phyloP scores from a whole-genome alignment of 139 green algal genomes.

The Microglena sp. region DNA sequence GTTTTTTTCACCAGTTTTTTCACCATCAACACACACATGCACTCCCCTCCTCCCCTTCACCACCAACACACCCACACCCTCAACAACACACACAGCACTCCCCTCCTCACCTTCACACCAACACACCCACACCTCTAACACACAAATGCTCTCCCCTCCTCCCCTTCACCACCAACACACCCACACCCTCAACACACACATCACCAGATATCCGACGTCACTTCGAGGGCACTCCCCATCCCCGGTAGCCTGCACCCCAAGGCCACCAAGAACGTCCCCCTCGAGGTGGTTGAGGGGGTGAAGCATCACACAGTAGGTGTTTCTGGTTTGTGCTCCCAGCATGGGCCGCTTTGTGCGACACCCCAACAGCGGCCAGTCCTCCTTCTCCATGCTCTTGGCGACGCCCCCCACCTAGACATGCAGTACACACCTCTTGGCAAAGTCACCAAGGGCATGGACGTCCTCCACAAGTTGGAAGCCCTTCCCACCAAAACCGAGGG shows the following conservation, averaged over 20 bases:
- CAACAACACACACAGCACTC: too few relatives aligned
- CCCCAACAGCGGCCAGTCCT: conserved; percentile 58
- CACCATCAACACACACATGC: too few relatives aligned
- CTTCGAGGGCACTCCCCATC: too few relatives aligned
- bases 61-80: too few relatives aligned
- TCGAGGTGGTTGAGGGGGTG: conserved; percentile 62
- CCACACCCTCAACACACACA: too few relatives aligned
- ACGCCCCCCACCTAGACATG: conserved; percentile 74
- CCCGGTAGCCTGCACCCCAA: not conserved
- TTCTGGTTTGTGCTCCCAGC: not conserved
- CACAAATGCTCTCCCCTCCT: too few relatives aligned
- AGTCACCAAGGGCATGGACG: conserved; percentile 49
- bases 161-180: too few relatives aligned
- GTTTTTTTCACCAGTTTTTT: too few relatives aligned
- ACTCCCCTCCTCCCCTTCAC: too few relatives aligned
- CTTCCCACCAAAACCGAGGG: conserved; percentile 61
- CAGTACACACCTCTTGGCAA: conserved; percentile 28
- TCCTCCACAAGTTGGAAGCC: conserved; percentile 56
- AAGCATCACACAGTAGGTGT: conserved; percentile 33
- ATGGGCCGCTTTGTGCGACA: conserved; percentile 43
- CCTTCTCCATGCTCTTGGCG: conserved; percentile 72
- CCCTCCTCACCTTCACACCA: too few relatives aligned
- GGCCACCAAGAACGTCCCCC: conserved; percentile 54
- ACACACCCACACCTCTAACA: too few relatives aligned
- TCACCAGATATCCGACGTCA: conserved; percentile 11